Evolutionary conservation across 768 basidiomycete genomes (phyloP), one percentile per base, ranked within the genome.

Genomic region (Punctularia strigosozonata): DNA sequence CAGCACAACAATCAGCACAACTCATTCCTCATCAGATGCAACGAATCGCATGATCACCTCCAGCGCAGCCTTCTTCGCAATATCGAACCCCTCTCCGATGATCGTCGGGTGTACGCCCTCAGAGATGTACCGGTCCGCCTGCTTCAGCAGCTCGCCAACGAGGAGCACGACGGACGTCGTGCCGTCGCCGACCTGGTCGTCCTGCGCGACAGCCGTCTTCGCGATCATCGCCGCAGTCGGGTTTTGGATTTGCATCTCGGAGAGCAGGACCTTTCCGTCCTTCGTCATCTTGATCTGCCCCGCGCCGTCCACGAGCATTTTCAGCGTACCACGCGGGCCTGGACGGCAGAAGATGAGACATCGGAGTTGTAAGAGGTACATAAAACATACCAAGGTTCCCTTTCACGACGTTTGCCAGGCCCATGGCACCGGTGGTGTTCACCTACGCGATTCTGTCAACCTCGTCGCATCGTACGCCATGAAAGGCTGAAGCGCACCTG

Each of bases 261-360:
- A 94, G 42, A 99, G 70, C 40, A 99, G 64, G 30, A 97, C 94
- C 65, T 99, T 99, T 46, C 95, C 95, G 54, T 98, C 95, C 69
- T 98, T 99, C 47, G 95, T 98, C 87, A 99, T 92, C 73, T 98
- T 99, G 61, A 99, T 92, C 64, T 91, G 87, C 7, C 95, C 95
- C 12, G 92, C 71, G 41, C 95, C 95, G 61, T 98, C 95, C 31
- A 99, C 95, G 38, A 99, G 79, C 94, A 99, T 98, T 70, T 99
- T 99, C 49, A 97, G 73, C 0, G 95, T 98, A 43, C 95, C 95
- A 61, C 94, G 69, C 15, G 95, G 95, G 33, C 94, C 92, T 94
- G 46, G 12, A 12, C 37, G 38, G 26, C 31, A 48, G 36, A 37
- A 46, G 23, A 41, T 36, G 36, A 36, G 34, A 10, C 25, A 24